Base-by-base conservation (phyloP, 768 basidiomycete species). In the Mycena albidolilacea region DNA sequence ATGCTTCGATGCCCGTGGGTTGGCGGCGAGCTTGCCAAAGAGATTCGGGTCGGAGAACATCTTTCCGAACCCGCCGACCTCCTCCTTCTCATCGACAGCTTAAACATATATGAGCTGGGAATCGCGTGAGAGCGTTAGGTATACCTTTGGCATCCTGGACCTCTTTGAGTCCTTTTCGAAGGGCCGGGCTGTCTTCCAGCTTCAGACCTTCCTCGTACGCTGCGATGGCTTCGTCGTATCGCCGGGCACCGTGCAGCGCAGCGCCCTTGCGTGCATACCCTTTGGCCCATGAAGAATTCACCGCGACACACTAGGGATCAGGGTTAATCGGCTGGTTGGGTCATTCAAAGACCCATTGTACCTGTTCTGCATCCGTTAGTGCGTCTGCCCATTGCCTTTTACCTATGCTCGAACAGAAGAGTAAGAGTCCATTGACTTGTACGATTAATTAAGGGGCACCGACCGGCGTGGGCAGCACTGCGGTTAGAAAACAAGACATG, bases 401-500 rank as follows among this genome's bases (percentile, higher is more conserved):
- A 38, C 96, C 96, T n/a, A 46, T 50, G 17, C 9, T 64, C 48
- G 11, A 50, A 62, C 14, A 35, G 15, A 57, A 39, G 8, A 10
- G 48, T 64, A 48, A 64, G 48, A 50, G 52, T 0, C 52, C 12
- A 64, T 19, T 19, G 35, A 19, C 23, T 19, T 21, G 35, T 30
- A n/a, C 5, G 11, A 21, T 19, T 39, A 11, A 48, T n/a, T 30
- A 30, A 30, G 17, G 39, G 37, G 35, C 14, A 64, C 63, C 17
- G 17, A 64, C 63, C 63, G 14, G 92, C 90, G 79, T 95, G 90
- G 17, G 95, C 94, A 21, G 97, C 97, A 78, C 95, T 97, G 70
- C 97, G 88, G 80, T 98, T 98, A 17, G 96, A 97, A 84, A 90
- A 98, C 10, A 98, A 85, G 65, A 98, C 97, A 81, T 94, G 93